phyloP scores from a whole-genome alignment of 139 green algal species.

The Dunaliella primolecta region DNA sequence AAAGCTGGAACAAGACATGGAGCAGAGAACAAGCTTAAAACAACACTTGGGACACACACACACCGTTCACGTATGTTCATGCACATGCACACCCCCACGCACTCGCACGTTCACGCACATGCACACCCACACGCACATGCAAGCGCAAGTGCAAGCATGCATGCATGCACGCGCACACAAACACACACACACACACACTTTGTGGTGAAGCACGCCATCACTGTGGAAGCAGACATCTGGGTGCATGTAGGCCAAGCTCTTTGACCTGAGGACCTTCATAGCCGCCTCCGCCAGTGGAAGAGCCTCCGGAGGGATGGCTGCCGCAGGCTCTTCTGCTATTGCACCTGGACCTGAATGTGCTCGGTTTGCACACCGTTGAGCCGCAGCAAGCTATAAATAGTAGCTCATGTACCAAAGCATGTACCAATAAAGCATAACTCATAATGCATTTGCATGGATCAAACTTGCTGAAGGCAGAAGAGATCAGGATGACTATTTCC shows the following conservation, averaged over 20 bases:
- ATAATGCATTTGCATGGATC: not conserved
- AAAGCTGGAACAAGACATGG: no score
- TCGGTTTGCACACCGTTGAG: not conserved
- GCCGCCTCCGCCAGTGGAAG: not conserved
- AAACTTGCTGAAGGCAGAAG: not conserved
- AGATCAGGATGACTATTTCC: not conserved
- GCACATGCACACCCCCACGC: conserved; percentile 13
- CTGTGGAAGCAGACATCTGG: not conserved
- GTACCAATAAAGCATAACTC: not conserved
- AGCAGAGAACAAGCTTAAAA: not conserved
- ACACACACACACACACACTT: conserved; percentile 11
- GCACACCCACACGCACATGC: not conserved
- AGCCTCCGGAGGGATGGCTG: not conserved
- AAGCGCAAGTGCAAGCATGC: not conserved
- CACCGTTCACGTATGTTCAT: no score
- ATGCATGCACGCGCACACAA: not conserved
- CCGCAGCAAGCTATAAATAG: not conserved
- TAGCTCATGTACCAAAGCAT: not conserved
- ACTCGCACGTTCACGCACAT: not conserved
- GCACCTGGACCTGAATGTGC: not conserved
- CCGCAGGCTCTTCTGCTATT: not conserved
- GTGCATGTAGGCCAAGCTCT: not conserved
- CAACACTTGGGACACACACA: conserved; percentile 1
- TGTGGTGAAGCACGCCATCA: not conserved
- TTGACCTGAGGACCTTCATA: not conserved